These are phyloP conservation scores for Ogataea kodamae DNA, from an alignment of 805 yeast genomes.

Conservation along the genomic window DNA sequence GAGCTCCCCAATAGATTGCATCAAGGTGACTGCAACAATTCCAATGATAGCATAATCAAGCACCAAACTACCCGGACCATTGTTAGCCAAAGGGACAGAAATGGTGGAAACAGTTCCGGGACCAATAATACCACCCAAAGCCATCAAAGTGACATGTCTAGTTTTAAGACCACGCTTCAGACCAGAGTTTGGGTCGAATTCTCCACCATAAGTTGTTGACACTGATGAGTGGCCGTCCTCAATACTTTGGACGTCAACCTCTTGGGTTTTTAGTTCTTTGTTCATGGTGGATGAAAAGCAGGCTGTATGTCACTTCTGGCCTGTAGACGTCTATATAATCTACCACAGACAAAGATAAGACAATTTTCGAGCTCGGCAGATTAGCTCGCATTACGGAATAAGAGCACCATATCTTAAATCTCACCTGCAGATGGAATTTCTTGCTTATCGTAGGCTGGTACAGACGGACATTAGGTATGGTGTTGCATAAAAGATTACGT, in stretches of 20 bases:
- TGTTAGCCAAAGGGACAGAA: constrained; percentile 41
- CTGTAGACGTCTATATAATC: too few species aligned
- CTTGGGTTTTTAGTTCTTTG: constrained; percentile 3
- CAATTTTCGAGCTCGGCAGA: too few species aligned
- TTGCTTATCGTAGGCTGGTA: too few species aligned
- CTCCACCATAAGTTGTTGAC: not conserved
- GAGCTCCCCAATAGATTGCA: constrained; percentile 53
- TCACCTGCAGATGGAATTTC: too few species aligned
- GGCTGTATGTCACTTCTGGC: too few species aligned
- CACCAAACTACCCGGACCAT: constrained; percentile 47
- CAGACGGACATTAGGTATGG: too few species aligned
- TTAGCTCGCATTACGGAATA: too few species aligned
- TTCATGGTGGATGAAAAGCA: not conserved
- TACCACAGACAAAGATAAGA: too few species aligned
- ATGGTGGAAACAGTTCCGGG: constrained; percentile 52
- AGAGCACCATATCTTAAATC: too few species aligned
- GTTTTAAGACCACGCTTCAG: constrained; percentile 46
- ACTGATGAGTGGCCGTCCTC: constrained; percentile 2
- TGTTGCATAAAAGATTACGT: too few species aligned
- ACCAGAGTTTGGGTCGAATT: constrained; percentile 32
- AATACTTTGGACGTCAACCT: not conserved
- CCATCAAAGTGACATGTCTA: constrained; percentile 48
- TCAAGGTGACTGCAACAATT: constrained; percentile 45
- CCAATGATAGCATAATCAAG: constrained; percentile 48
- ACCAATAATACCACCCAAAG: constrained; percentile 54